Conservation (phyloP, 306 rosid species). For the Lupinus albus region DNA sequence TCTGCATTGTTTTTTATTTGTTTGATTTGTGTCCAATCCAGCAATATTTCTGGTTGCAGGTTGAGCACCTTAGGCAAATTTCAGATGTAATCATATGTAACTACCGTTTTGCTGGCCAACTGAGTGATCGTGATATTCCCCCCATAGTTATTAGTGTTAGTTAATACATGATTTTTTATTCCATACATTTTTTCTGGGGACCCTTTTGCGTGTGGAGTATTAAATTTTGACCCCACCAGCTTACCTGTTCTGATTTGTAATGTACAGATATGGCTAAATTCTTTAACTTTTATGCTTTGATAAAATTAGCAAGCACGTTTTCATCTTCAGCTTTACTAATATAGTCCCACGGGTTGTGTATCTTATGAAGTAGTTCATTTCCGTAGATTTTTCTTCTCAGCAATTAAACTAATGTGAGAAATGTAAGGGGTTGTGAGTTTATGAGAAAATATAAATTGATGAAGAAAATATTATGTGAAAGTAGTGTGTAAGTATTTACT, state of each 20-base stretch:
- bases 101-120: conserved; percentile 31
- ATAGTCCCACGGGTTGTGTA: too few species aligned
- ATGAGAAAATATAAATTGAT: too few species aligned
- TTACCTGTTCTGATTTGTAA: conserved; percentile 18
- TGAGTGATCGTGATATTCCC: conserved; percentile 31
- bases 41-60: conserved; percentile 47
- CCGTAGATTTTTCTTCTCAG: too few species aligned
- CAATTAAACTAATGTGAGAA: too few species aligned
- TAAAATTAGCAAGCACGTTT: not conserved
- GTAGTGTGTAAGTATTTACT: too few species aligned
- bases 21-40: conserved; percentile 10
- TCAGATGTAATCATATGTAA: conserved; percentile 4
- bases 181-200: not conserved
- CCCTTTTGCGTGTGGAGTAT: conserved; percentile 10
- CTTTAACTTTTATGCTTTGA: not conserved
- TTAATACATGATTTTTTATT: not conserved
- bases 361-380: too few species aligned
- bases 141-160: not conserved
- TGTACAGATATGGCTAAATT: conserved; percentile 27
- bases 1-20: conserved; percentile 9
- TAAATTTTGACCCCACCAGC: conserved; percentile 40
- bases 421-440: too few species aligned
- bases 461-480: too few species aligned
- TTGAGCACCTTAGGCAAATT: conserved; percentile 38
- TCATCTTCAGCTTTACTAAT: not conserved